Evolutionary conservation across 192 early-diverging fungal species (phyloP), one percentile per base, ranked within the genome.

Genomic region (Podila epicladia): DNA sequence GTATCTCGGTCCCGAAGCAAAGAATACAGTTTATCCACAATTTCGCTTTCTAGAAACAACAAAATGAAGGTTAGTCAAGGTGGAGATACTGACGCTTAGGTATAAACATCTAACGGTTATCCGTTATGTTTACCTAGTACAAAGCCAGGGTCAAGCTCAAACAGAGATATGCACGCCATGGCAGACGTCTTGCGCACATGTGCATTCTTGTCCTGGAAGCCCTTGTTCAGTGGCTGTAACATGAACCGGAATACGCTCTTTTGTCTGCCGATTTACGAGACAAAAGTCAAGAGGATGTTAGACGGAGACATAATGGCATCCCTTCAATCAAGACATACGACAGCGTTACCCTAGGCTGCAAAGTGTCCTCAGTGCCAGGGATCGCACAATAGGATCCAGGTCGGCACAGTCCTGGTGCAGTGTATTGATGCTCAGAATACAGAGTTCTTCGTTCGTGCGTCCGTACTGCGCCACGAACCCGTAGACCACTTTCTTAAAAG

Each of bases 151-250:
- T 82, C 69, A n/a, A 85, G 48, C 5, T 82, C 65, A 65, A 74
- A 82, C 19, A 85, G 53, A 17, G 79, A 72, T 31, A 85, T 74
- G 29, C 74, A 77, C 0, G 84, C 71, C 64, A 82, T 73, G 35
- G 41, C 74, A 2, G 84, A 74, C 19, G 79, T 85, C 37, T 85
- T 85, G 15, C 84, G 62, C 5, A 85, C 84, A 74, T 85, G 65
- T 12, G 84, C 70, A 32, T 77, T 85, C 62, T 76, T 69, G 59
- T 85, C 84, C 17, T 66, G 64, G 20, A 85, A 75, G 4, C 72
- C 78, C 20, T 63, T 71, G 28, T 35, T 73, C 35, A 82, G 35
- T 0, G 84, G 76, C 48, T 82, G 72, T 6, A 85, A 22, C 79
- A 85, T 77, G 49, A 80, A 85, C 26, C 65, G 67, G 29, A 85